These are phyloP conservation scores for Podochytrium sp. DNA, from an alignment of 192 early-diverging fungal species.

Conservation along the genomic window DNA sequence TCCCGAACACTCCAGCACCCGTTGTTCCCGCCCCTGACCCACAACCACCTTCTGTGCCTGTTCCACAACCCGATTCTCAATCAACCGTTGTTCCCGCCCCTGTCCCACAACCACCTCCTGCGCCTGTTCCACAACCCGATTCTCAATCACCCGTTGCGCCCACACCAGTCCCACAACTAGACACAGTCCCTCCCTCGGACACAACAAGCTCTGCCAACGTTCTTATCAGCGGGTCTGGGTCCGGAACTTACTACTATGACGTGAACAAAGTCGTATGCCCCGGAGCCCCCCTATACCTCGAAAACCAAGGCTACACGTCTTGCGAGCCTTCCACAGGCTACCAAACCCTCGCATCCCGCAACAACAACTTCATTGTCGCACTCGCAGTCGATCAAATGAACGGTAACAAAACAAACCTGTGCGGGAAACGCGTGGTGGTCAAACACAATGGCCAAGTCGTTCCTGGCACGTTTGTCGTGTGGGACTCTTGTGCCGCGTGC, in stretches of 20 bases:
- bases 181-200: neutral
- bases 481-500: constrained; percentile 2
- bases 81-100: too few relatives aligned
- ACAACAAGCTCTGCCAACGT: neutral
- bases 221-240: neutral
- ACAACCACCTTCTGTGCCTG: too few relatives aligned
- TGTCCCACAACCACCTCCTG: neutral
- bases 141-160: neutral
- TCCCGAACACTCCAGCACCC: too few relatives aligned
- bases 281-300: neutral
- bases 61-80: too few relatives aligned
- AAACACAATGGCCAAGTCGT: neutral
- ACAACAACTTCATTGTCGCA: constrained; percentile 3
- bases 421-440: neutral
- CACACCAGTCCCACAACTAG: neutral
- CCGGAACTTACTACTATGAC: neutral
- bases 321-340: neutral
- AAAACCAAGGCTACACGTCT: constrained; percentile 5
- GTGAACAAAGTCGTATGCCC: neutral
- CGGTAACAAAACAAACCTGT: neutral
- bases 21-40: too few relatives aligned
- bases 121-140: neutral
- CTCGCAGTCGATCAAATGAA: constrained; percentile 5
- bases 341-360: neutral
- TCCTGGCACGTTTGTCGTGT: neutral